A percentile compares a stretch with the other conserved stretches of the same genome.
phyloP scores from a whole-genome alignment of 106 monocot species.

The Dendrobium huoshanense region DNA sequence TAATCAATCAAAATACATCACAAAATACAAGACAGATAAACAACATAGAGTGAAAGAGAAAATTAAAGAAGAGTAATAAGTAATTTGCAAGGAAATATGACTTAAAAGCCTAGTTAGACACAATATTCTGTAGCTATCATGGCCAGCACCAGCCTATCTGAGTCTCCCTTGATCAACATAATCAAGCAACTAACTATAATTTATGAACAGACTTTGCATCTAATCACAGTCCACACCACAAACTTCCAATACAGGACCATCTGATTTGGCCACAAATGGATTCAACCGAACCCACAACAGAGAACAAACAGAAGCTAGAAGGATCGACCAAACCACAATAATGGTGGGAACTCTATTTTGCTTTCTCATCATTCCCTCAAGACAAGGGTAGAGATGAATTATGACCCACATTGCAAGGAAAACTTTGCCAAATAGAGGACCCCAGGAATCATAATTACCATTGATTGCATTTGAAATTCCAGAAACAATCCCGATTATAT shows the following conservation, averaged over 20 bases:
- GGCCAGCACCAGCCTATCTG: no score
- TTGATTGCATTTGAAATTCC: constrained; percentile 62
- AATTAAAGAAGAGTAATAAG: no score
- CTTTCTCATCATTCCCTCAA: constrained; percentile 39
- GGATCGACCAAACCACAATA: constrained; percentile 41
- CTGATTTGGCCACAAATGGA: constrained; percentile 33
- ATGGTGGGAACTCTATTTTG: constrained; percentile 43
- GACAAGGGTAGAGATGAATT: constrained; percentile 58
- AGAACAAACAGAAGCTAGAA: constrained; percentile 38
- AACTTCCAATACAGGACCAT: constrained; percentile 37
- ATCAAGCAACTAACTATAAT: neutral
- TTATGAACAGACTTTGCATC: neutral
- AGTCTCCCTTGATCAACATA: no score
- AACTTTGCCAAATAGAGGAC: constrained; percentile 56
- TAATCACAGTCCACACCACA: constrained; percentile 39
- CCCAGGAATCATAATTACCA: constrained; percentile 63
- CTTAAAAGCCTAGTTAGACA: no score
- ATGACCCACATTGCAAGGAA: constrained; percentile 77
- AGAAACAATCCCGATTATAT: constrained; percentile 53
- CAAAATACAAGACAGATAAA: no score
- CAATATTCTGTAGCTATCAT: no score
- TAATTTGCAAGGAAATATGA: no score
- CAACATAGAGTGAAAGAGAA: no score
- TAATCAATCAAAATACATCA: no score
- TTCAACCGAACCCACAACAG: constrained; percentile 37